A percentile compares a stretch with the other conserved stretches of the same genome.
Evolutionary conservation across 331 rosid genomes (phyloP).

Genomic region (Saraca asoca): DNA sequence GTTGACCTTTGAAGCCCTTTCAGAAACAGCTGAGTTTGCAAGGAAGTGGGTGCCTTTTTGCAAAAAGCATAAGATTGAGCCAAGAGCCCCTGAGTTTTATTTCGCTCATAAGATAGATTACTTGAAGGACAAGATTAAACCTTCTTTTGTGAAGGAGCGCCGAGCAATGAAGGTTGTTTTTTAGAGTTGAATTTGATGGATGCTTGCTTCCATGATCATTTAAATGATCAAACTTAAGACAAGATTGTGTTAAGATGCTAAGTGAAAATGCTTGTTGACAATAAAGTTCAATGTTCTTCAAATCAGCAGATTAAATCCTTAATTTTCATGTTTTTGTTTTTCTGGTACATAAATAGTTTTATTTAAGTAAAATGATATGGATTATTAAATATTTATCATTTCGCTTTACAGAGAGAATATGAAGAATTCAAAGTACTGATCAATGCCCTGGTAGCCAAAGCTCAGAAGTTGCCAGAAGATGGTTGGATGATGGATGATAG

Average conservation of each 20-base stretch:
- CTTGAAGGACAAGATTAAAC: conserved; percentile 95
- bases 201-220: conserved; percentile 12
- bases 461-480: conserved; percentile 98
- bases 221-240: not conserved
- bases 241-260: not conserved
- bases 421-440: conserved; percentile 92
- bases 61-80: conserved; percentile 92
- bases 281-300: too few species aligned
- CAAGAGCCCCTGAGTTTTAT: conserved; percentile 98
- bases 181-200: not conserved
- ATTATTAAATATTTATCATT: too few species aligned
- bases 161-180: conserved; percentile 85
- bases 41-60: conserved; percentile 98
- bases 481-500: conserved; percentile 99
- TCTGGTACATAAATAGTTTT: too few species aligned
- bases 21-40: conserved; percentile 99
- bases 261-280: not conserved
- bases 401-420: conserved; percentile 72
- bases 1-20: conserved; percentile 94
- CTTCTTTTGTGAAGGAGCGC: conserved; percentile 96
- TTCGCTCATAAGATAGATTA: conserved; percentile 95
- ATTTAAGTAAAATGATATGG: too few species aligned
- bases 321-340: too few species aligned
- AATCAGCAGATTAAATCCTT: too few species aligned
- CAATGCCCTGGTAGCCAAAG: conserved; percentile 94